Percentiles rank a stretch among this genome's conserved stretches.
Evolutionary conservation across 108 stramenopile species (phyloP).

Genomic region (Poteriospumella lacustris): DNA sequence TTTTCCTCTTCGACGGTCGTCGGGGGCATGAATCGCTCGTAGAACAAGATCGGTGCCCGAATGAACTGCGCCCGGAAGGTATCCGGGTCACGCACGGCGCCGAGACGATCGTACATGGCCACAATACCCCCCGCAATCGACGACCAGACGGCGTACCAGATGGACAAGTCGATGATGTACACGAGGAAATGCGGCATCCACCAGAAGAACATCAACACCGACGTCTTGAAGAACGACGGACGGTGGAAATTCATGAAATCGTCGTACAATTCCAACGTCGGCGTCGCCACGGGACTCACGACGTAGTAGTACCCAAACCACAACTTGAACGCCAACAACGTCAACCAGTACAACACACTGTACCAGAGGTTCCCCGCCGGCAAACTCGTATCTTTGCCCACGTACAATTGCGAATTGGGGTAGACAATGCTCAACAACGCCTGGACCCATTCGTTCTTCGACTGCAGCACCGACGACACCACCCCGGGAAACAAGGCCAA

Average conservation of each 20-base stretch:
- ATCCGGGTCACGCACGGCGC: conserved; percentile 50
- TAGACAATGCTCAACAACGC: conserved; percentile 29
- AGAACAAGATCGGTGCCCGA: conserved; percentile 75
- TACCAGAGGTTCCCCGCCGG: conserved; percentile 65
- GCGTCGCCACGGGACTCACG: conserved; percentile 84
- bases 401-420: conserved; percentile 58
- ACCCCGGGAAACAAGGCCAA: conserved; percentile 5
- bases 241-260: conserved; percentile 88
- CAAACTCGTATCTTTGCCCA: conserved; percentile 84
- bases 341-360: conserved; percentile 81
- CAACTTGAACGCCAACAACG: conserved; percentile 81
- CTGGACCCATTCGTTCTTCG: conserved; percentile 30
- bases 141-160: conserved; percentile 92
- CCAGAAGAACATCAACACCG: conserved; percentile 63
- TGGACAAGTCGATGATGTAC: conserved; percentile 89
- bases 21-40: conserved; percentile 77
- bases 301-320: conserved; percentile 89
- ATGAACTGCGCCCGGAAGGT: conserved; percentile 45
- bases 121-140: conserved; percentile 85
- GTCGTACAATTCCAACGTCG: conserved; percentile 81
- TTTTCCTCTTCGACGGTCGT: conserved; percentile 64
- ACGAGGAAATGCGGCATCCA: conserved; percentile 92
- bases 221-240: conserved; percentile 44
- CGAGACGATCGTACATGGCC: conserved; percentile 81
- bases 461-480: neutral